Percentiles rank a stretch among this genome's conserved stretches.
Evolutionary conservation across 129 eudicot genomes (phyloP).

Genomic region (Erigeron canadensis): DNA sequence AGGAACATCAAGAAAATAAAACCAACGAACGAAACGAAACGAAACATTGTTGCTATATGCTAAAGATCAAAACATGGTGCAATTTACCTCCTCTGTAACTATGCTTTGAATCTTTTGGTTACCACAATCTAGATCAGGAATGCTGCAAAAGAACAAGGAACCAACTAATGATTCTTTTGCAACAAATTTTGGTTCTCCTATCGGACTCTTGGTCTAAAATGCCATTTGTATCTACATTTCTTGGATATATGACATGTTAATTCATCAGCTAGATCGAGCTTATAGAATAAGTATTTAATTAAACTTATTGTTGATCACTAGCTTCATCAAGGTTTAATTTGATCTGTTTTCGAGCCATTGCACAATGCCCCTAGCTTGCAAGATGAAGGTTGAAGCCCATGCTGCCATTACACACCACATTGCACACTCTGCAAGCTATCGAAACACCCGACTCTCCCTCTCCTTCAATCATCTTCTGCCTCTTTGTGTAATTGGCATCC

Average conservation of each 20-base stretch:
- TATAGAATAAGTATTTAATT: neutral
- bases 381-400: constrained; percentile 30
- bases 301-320: neutral
- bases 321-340: constrained; percentile 8
- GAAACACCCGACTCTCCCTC: constrained; percentile 21
- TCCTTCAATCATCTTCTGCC: constrained; percentile 28
- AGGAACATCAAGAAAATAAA: neutral
- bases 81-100: constrained; percentile 21
- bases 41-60: constrained; percentile 1
- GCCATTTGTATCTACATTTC: neutral
- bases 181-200: constrained; percentile 17
- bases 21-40: too few relatives aligned
- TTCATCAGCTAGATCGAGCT: neutral
- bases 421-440: constrained; percentile 33
- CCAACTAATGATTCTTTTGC: neutral
- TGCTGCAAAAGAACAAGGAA: constrained; percentile 1
- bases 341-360: constrained; percentile 29
- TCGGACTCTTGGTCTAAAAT: neutral
- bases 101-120: constrained; percentile 4
- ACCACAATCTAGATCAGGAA: constrained; percentile 12
- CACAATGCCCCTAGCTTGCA: constrained; percentile 32
- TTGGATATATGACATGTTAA: neutral
- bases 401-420: constrained; percentile 35
- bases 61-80: neutral
- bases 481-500: constrained; percentile 36